Base-by-base conservation (phyloP, 371 early-diverging fungal species). In the Apophysomyces ossiformis region DNA sequence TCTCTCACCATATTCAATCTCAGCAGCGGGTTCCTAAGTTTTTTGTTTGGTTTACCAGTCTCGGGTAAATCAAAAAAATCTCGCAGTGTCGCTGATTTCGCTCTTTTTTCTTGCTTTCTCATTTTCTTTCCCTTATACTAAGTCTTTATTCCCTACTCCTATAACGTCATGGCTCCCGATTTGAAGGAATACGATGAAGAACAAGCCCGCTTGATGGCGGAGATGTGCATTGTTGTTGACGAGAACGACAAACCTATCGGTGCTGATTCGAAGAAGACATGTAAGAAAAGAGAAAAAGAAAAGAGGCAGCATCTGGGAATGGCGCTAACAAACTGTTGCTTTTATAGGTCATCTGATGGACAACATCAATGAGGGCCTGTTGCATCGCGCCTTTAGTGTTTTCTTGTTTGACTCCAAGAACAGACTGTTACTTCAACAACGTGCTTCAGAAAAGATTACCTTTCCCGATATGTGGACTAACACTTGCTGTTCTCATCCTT, bases 401-500 rank as follows among this genome's bases (percentile, higher is more conserved):
- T 99, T 99, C 74, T 79, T 97, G 45, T 99, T 99, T 85, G 88
- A 95, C 65, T 81, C 84, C 44, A 66, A 84, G 68, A 88, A 88
- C 73, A 84, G 90, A 67, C 87, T 99, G 12, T 85, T 99, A 46
- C 86, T 97, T 62, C 98, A 99, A 76, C 96, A 94, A 76, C 92
- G 99, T 35, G 93, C 99, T 3, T 76, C 79, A 13, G 98, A 96
- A 72, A 99, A 99, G 82, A 97, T 98, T 78, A 99, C 99, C 5
- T 99, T 99, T 76, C 99, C 99, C 12, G 92, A 92, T 56, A 89
- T 89, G 86, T 97, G 87, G 85, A 98, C 99, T 61, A 99, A 99
- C 83, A 97, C 99, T 8, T 97, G 98, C 84, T 99, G 99, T 83
- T 95, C 95, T 45, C 99, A 99, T 73, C 99, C 99, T 15, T 87